These are phyloP conservation scores for Thalassiosira livingstoniorum DNA, from an alignment of 352 stramenopile genomes.

Conservation along the genomic window DNA sequence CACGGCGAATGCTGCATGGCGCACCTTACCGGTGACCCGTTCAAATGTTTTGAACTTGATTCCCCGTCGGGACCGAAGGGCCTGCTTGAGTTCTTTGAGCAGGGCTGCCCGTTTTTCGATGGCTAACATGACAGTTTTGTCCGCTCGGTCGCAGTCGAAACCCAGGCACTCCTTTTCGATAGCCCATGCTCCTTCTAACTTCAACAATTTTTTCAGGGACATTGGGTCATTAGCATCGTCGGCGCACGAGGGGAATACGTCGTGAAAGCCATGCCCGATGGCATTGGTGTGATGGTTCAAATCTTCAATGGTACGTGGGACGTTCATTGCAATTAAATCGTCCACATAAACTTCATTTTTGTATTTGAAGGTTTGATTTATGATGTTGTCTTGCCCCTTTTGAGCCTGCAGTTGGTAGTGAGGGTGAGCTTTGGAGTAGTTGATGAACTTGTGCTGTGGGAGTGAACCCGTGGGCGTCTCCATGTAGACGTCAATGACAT, in stretches of 20 bases:
- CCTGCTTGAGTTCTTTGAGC: too few relatives aligned
- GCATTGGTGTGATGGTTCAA: constrained; percentile 6
- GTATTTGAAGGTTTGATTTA: constrained; percentile 13
- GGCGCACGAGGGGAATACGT: constrained; percentile 33
- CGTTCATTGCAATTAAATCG: constrained; percentile 25
- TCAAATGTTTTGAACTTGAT: too few relatives aligned
- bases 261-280: constrained; percentile 30
- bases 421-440: neutral
- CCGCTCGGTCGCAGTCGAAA: constrained; percentile 23
- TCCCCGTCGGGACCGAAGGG: too few relatives aligned
- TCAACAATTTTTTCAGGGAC: constrained; percentile 29
- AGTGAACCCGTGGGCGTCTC: neutral
- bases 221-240: constrained; percentile 13
- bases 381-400: too few relatives aligned
- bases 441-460: constrained; percentile 7
- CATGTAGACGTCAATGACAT: neutral
- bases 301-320: constrained; percentile 1
- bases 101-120: too few relatives aligned
- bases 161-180: constrained; percentile 29
- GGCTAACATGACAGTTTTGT: too few relatives aligned
- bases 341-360: constrained; percentile 43
- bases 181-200: constrained; percentile 13
- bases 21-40: too few relatives aligned
- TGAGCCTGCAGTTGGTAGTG: too few relatives aligned
- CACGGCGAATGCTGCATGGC: too few relatives aligned